Evolutionary conservation across 345 rosid genomes (phyloP).

Genomic region (Psidium guajava): DNA sequence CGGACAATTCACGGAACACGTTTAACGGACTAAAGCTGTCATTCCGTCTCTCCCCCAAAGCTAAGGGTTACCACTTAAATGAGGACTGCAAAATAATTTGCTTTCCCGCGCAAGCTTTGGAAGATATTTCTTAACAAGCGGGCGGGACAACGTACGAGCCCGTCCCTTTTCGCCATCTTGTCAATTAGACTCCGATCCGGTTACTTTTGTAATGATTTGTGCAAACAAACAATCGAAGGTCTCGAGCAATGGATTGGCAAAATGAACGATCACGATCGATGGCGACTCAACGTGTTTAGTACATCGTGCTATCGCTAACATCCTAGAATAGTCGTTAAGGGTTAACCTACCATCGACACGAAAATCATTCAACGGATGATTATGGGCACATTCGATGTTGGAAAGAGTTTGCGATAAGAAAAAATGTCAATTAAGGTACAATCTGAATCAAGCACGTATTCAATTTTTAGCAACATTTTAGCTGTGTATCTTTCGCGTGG

Average conservation of each 20-base stretch:
- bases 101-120: neutral
- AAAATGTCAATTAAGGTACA: neutral
- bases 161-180: neutral
- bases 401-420: neutral
- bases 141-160: neutral
- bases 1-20: neutral
- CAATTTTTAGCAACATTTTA: neutral
- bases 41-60: neutral
- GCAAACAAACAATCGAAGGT: neutral
- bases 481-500: neutral
- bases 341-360: neutral
- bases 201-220: neutral
- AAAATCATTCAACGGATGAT: neutral
- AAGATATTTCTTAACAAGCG: neutral
- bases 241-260: accelerated
- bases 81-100: neutral
- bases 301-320: neutral
- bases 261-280: neutral
- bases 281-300: neutral
- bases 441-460: neutral
- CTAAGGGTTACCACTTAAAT: neutral
- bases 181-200: neutral
- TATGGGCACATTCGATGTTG: neutral
- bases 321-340: neutral
- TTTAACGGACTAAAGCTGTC: neutral